Evolutionary conservation across 176 grass and related monocot species (phyloP), one percentile per base, ranked within the genome.

Genomic region (Carex scoparia): DNA sequence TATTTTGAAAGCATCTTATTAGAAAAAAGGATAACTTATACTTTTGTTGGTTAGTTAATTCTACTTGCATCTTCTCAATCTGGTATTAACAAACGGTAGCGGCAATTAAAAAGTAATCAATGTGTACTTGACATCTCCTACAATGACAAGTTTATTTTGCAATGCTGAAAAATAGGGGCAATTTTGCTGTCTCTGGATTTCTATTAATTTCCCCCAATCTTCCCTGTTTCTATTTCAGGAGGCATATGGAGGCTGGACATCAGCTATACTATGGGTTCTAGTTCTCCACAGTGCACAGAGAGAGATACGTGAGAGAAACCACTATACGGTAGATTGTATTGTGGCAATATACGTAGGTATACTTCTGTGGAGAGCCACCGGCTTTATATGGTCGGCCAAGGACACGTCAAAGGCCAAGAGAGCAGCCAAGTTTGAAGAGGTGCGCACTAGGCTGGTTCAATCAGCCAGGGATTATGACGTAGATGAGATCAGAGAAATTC

Each of bases 181-280:
- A 79, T 14, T 79, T 81, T 11, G 15, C 56, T 64, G 23, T 65
- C 30, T 81, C 58, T 65, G 19, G 59, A 65, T 66, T 33, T 53
- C 48, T 83, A 38, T 55, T 16, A 8, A 16, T 32, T 83, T 15
- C 31, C n/a, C 10, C 11, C n/a, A 16, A 77, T 31, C 6, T 28
- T 32, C 55, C 16, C 35, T 67, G 3, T 69, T 68, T 65, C 48
- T 69, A 69, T 68, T 83, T 33, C 66, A 98, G 95, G 95, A 98
- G 88, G 95, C 95, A 63, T 98, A 98, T 3, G 93, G 93, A 84
- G 95, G 95, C 37, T 94, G 92, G 92, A 93, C 92, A 44, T 98
- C 95, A 31, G 79, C 83, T 56, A 57, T 49, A 1, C 85, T 95
- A 89, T 98, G 95, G 95, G n/a, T 92, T 33, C 89, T 94, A 0